Percentiles rank a stretch among this genome's conserved stretches.
Conservation (phyloP, 2,329 filamentous ascomycete genomes). For the Ophiostoma himal-ulmi region DNA sequence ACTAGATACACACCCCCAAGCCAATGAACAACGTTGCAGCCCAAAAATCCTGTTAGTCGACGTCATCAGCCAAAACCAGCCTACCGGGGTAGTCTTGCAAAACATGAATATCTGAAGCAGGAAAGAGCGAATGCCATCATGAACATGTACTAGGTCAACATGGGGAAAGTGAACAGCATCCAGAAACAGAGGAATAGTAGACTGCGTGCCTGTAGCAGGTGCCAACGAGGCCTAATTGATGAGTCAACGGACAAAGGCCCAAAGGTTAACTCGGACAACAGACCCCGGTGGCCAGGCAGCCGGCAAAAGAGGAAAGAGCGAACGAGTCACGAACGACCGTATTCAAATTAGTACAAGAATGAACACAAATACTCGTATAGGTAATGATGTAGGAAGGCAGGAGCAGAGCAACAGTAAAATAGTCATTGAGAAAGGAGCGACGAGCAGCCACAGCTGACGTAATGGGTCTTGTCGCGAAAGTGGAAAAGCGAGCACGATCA, state of each 20-base stretch:
- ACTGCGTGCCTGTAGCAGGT: background rate
- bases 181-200: too few species aligned
- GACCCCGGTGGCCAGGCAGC: background rate
- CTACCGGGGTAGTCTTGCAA: background rate
- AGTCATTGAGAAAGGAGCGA: background rate
- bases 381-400: too few species aligned
- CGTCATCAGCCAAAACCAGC: background rate
- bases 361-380: too few species aligned
- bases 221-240: background rate
- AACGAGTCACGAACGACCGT: background rate
- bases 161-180: background rate
- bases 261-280: background rate
- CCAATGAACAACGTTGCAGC: background rate
- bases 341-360: too few species aligned
- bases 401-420: background rate
- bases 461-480: background rate
- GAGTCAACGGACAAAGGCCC: constrained; percentile 1
- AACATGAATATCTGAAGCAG: background rate
- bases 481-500: background rate
- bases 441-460: constrained; percentile 9
- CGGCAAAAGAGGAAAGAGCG: background rate
- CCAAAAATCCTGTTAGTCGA: background rate
- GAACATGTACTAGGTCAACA: background rate
- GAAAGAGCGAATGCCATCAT: constrained; percentile 1
- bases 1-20: background rate